Base-by-base conservation (phyloP, 495 filamentous ascomycete genomes). In the Neurospora africana region DNA sequence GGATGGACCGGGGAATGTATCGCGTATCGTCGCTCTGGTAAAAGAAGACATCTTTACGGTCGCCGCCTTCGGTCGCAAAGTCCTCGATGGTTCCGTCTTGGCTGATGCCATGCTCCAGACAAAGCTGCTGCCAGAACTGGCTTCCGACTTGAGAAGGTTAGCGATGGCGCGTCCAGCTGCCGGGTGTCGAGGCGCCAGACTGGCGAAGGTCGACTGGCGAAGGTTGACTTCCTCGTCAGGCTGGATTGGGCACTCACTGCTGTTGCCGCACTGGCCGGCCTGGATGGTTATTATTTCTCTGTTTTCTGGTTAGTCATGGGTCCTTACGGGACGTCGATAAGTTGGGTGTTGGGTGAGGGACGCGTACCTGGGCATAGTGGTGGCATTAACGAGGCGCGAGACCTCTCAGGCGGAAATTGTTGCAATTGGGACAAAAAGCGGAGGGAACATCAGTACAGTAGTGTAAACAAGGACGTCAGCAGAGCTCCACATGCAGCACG, bases 201-300 rank as follows among this genome's bases (percentile, higher is more conserved):
- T 33, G 53, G 15, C 10, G 6, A 65, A 61, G 53, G 53, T 19
- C n/a, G 68, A 43, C 68, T 7, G 27, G 15, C 10, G 6, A 65
- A 61, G 53, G 53, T 19, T 11, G 68, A 43, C 68, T 7, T 17
- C 6, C 37, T 69, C 17, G 8, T 15, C 36, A 7, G 70, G 68
- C 33, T 23, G 65, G 53, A 47, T 39, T 27, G 17, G 58, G 67
- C 30, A 90, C 92, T 84, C 80, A 97, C 94, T 93, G 86, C 93
- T 98, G 82, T 99, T 99, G 87, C 95, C 95, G 88, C 95, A 99
- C 82, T 99, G 95, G 87, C 95, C 95, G 70, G 96, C 94, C 84
- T 99, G 95, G 74, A 99, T 92, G 43, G 96, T 99, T 82, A 99
- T 99, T 79, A 99, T 98, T 88, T 99, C 95, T 83, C 95, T 98